Evolutionary conservation across 179 eudicot genomes (phyloP), one percentile per base, ranked within the genome.

Genomic region (Beta corolliflora): DNA sequence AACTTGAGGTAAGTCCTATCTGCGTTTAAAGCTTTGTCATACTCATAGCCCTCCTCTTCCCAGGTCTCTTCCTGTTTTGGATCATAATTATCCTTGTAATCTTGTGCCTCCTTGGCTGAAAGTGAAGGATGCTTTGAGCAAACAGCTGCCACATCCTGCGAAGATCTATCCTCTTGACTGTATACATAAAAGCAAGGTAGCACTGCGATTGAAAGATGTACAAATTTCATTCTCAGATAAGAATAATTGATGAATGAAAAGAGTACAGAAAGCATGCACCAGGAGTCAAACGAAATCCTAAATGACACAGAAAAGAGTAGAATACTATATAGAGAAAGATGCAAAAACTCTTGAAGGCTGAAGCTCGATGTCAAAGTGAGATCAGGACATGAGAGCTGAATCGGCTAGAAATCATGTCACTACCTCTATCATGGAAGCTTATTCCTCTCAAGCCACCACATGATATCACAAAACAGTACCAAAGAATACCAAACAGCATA

Each of bases 1-100:
- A 96, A 96, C 88, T 96, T 96, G 60, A 96, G 93, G 88, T 90
- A 96, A 76, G 92, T 91, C 88, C 99, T 87, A 84, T 94, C 98
- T 50, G 97, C 97, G 85, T 80, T 86, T 67, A 91, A 79, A 82
- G 98, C 92, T 83, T 81, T 91, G 76, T 94, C 99, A 83, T 96
- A 94, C 82, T 94, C 98, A 64, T 96, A 96, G 75, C 83, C 86
- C 87, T 96, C 98, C 77, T 78, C 86, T 81, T 91, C 97, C 95
- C 98, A 96, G 23, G 50, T 79, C 87, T 96, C 99, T 67, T 86
- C 91, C 18, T 79, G 79, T 75, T 81, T 77, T 41, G 83, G 73
- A 80, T 84, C 87, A 87, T 88, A 87, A 77, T 76, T 60, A 78
- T 83, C 83, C 56, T 63, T 71, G 7, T 77, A 18, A 64, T 74